Evolutionary conservation across 108 stramenopile species (phyloP), one percentile per base, ranked within the genome.

Genomic region (Skeletonema grethae): DNA sequence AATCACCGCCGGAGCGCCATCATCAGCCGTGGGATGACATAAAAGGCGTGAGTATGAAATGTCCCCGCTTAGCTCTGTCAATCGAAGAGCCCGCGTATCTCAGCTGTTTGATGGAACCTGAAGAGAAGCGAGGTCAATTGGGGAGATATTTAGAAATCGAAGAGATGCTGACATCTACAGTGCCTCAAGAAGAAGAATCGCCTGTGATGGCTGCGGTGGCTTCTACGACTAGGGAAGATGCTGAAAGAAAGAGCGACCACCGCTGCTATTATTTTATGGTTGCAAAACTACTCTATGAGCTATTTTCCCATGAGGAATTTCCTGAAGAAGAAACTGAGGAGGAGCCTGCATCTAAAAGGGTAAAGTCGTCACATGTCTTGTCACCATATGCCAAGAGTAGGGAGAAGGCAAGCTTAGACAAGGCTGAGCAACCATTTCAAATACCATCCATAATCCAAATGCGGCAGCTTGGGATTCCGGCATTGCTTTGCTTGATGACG

Each of bases 41-140:
- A 28, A 25, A 28, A 7, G 77, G 77, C 65, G 46, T 78, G 4
- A 65, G 70, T 22, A 78, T 78, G 70, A 65, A 67, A 20, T 67
- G 63, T 15, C 69, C 77, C 0, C 41, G 41, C 2, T 29, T 64
- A 31, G 39, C 63, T 13, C 3, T 77, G 56, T 18, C 57, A 25
- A 63, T 77, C 10, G 41, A 32, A 32, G 56, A 53, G 61, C 65
- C 70, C 4, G 60, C 30, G 36, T 71, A 71, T 45, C 57, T 35
- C 20, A 62, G 43, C 64, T 45, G 45, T 45, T 45, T 45, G n/a
- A 31, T 18, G 15, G 57, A 59, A 22, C 46, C 31, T 4, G 63
- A 64, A 15, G 45, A 70, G 2, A 2, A 36, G 6, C 32, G 20
- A 20, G 45, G 45, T n/a, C 45, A 45, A n/a, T 45, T 1, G 45